Evolutionary conservation across 1,139 yeast species (phyloP), one percentile per base, ranked within the genome.

Genomic region (Kurtzmaniella quercitrusa): DNA sequence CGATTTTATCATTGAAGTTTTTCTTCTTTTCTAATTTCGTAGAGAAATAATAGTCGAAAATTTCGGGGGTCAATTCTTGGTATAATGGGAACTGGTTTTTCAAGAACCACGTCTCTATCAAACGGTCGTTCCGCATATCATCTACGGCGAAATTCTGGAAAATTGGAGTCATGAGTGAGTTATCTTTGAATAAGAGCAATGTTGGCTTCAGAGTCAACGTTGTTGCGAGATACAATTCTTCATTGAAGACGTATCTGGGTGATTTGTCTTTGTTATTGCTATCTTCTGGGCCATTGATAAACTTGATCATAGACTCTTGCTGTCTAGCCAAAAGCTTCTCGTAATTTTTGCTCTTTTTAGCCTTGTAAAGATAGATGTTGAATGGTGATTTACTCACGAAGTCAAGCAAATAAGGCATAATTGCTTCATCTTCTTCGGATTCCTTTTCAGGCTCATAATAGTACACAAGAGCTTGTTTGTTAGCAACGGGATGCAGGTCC

Each of bases 121-220:
- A 62, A 15, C 64, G 66, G 23, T 61, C 60, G 48, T 76, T 71
- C 50, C 91, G 70, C 48, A 78, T 70, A 51, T 84, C 87, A 43
- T 78, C 79, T 2, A 87, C 77, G 0, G 82, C 80, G 59, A 78
- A 78, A 45, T 77, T 78, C 51, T 78, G 85, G 51, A 61, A 82
- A 3, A 82, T 71, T 7, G 66, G 63, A 0, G 85, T 74, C 38
- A 74, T 58, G 43, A 78, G 56, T 5, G 80, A 65, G 43, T 77
- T 74, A 43, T 83, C 84, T 51, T 78, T 81, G 54, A 82, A 74
- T 18, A 82, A 65, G 33, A 80, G 60, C 18, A 84, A 52, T 14
- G 86, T 79, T 2, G 93, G 94, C 40, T 68, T 67, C 6, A 82
- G 66, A 0, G 88, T 71, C 34, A 80, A 57, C 1, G 84, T 68